Conservation (phyloP, 164 flowering plant species). For the Piper longum region DNA sequence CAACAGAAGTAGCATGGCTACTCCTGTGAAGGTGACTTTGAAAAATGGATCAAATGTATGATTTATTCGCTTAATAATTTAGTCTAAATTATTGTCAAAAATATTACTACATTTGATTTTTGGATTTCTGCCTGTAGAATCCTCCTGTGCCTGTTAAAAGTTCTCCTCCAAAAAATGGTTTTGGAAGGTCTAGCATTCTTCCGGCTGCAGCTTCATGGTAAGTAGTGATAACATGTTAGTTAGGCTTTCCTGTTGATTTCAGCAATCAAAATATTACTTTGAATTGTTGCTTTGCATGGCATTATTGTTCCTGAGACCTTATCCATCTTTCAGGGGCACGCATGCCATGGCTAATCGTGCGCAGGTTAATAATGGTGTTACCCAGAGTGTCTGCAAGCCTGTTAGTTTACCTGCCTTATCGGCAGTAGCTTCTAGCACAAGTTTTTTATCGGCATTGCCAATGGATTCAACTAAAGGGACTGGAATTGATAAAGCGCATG, state of each 20-base stretch:
- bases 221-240: not conserved
- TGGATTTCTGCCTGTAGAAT: slow-evolving; percentile 23
- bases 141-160: slow-evolving; percentile 22
- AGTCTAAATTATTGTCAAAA: not conserved
- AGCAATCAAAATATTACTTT: not conserved
- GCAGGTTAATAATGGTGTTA: slow-evolving; percentile 18
- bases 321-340: slow-evolving; percentile 45
- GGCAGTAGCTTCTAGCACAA: slow-evolving; percentile 20
- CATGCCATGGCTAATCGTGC: slow-evolving; percentile 35
- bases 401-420: slow-evolving; percentile 28
- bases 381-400: slow-evolving; percentile 33
- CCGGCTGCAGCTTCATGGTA: slow-evolving; percentile 94
- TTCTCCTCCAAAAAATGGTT: slow-evolving; percentile 66
- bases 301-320: not conserved
- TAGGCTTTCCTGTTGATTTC: slow-evolving; percentile 1
- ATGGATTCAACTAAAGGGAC: slow-evolving; percentile 30
- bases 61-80: not conserved
- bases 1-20: slow-evolving; percentile 6
- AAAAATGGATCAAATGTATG: slow-evolving; percentile 29
- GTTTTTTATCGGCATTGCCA: slow-evolving; percentile 16
- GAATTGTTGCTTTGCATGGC: not conserved
- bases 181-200: slow-evolving; percentile 54
- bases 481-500: slow-evolving; percentile 15
- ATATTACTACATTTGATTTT: not conserved
- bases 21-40: slow-evolving; percentile 14